These are phyloP conservation scores for Binderoboletus segoi DNA, from an alignment of 1,284 basidiomycete genomes.

Conservation along the genomic window DNA sequence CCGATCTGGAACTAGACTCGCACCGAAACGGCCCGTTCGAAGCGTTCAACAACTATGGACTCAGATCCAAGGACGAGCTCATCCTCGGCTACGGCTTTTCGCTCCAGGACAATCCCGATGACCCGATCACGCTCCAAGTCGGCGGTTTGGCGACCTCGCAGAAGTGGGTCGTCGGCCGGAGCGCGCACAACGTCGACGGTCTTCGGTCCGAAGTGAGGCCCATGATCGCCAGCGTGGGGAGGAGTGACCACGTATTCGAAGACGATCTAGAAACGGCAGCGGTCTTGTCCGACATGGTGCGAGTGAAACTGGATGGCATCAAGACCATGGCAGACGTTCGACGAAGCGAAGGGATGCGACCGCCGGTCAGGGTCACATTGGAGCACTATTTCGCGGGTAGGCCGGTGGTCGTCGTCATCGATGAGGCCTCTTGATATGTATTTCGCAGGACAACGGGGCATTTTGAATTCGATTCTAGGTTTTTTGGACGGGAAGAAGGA, in stretches of 20 bases:
- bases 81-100: conserved; percentile 90
- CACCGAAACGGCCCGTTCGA: conserved; percentile 42
- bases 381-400: conserved; percentile 60
- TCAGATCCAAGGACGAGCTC: conserved; percentile 84
- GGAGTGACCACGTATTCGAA: conserved; percentile 48
- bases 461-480: conserved; percentile 44
- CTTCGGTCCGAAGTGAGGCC: conserved; percentile 61
- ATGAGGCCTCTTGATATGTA: background rate
- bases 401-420: background rate
- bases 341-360: conserved; percentile 39
- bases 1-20: background rate
- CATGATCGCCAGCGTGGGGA: conserved; percentile 44
- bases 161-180: conserved; percentile 65
- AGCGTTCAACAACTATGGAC: conserved; percentile 89
- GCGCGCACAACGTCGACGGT: conserved; percentile 54
- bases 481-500: conserved; percentile 50
- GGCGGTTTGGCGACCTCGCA: conserved; percentile 47
- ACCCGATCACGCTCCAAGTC: conserved; percentile 79
- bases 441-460: conserved; percentile 44
- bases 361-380: conserved; percentile 57
- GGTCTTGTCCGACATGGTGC: conserved; percentile 65
- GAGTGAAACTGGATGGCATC: conserved; percentile 55
- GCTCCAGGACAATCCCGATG: conserved; percentile 75
- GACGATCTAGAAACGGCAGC: conserved; percentile 67
- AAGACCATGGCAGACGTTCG: conserved; percentile 34